Evolutionary conservation across 1,284 basidiomycete species (phyloP).

Genomic region (Trichosporon sp.): DNA sequence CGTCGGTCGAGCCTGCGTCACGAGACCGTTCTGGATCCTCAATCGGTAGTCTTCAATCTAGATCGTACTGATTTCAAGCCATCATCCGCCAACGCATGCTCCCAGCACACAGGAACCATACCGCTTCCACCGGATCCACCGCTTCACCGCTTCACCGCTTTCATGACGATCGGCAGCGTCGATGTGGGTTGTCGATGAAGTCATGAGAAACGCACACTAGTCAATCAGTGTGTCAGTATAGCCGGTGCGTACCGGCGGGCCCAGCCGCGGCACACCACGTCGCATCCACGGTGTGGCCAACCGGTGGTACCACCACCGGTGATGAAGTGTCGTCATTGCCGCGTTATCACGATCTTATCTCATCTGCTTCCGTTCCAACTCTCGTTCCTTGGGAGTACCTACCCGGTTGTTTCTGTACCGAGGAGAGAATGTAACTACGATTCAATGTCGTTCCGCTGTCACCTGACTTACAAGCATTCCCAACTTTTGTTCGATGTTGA

Average conservation of each 20-base stretch:
- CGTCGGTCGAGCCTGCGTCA: too few species aligned
- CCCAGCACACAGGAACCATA: too few species aligned
- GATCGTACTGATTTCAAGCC: too few species aligned
- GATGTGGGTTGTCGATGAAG: neutral
- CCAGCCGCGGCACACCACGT: neutral
- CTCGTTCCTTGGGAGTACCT: neutral
- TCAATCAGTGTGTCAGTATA: neutral
- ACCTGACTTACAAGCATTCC: neutral
- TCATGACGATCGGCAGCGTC: neutral
- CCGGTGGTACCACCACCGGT: neutral
- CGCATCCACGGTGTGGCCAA: neutral
- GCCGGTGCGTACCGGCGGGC: neutral
- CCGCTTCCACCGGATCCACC: too few species aligned
- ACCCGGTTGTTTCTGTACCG: neutral
- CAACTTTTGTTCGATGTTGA: neutral
- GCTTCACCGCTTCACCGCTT: too few species aligned
- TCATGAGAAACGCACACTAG: neutral
- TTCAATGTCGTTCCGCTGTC: neutral
- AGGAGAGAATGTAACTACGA: neutral
- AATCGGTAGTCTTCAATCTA: too few species aligned
- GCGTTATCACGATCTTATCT: slow-evolving; percentile 1
- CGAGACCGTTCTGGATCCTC: too few species aligned
- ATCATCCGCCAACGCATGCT: too few species aligned
- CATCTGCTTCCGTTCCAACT: neutral
- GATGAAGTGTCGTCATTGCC: neutral